Percentiles rank a stretch among this genome's conserved stretches.
Evolutionary conservation across 306 rosid species (phyloP).

Genomic region (Casuarina cunninghamiana): DNA sequence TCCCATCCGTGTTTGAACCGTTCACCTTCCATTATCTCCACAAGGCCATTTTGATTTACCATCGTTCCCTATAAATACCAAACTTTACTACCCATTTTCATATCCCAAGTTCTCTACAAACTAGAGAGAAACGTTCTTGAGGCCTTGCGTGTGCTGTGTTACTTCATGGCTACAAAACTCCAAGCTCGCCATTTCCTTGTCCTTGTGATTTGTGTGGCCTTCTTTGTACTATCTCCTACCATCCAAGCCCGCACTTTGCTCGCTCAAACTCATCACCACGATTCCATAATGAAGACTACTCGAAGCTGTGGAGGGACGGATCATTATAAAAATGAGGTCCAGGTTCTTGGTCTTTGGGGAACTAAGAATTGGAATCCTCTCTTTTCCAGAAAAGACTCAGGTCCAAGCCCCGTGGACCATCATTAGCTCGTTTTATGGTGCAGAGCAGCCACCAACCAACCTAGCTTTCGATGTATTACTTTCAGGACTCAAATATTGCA

Average conservation of each 20-base stretch:
- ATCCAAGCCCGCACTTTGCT: conserved; percentile 24
- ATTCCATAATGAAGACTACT: not conserved
- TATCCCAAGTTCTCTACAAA: not conserved
- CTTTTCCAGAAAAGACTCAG: too few relatives aligned
- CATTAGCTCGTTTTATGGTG: not conserved
- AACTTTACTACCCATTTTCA: not conserved
- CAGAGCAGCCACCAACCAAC: not conserved
- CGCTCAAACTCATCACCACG: not conserved
- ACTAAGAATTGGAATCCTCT: not conserved
- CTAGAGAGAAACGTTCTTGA: not conserved
- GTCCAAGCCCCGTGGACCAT: not conserved
- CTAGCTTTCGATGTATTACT: not conserved
- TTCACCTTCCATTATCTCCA: not conserved
- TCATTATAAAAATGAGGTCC: conserved; percentile 9
- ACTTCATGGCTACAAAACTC: conserved; percentile 5
- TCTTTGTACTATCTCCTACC: conserved; percentile 21
- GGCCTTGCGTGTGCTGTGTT: not conserved
- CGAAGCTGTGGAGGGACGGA: conserved; percentile 9
- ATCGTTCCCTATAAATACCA: not conserved
- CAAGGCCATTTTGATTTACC: not conserved
- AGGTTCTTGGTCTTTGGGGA: conserved; percentile 14
- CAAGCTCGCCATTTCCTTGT: conserved; percentile 6
- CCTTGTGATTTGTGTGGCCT: conserved; percentile 14
- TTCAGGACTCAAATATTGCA: not conserved
- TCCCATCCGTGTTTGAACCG: not conserved